phyloP scores from a whole-genome alignment of 805 yeast genomes.

The Candida incommunis region DNA sequence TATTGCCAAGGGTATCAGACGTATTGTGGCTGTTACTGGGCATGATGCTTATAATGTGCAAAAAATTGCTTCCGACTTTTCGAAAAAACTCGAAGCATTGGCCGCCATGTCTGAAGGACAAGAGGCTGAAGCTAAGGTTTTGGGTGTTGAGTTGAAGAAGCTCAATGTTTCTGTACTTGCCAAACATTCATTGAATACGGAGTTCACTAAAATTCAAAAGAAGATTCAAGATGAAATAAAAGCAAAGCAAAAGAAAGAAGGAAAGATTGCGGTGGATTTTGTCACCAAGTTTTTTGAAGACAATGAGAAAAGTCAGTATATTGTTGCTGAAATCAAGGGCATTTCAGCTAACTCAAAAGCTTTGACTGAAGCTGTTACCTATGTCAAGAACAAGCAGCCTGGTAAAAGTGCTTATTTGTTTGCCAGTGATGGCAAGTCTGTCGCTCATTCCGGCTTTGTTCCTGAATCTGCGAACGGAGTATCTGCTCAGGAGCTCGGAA shows the following conservation, averaged over 20 bases:
- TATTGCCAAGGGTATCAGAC: conserved; percentile 96
- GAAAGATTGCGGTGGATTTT: conserved; percentile 64
- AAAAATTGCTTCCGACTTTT: conserved; percentile 64
- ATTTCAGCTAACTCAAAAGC: conserved; percentile 84
- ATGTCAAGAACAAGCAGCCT: conserved; percentile 26
- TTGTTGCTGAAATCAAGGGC: conserved; percentile 47
- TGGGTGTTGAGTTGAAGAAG: conserved; percentile 74
- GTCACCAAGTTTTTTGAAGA: conserved; percentile 58
- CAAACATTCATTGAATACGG: conserved; percentile 61
- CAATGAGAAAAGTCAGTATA: conserved; percentile 36
- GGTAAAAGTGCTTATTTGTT: conserved; percentile 14
- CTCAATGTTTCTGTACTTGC: conserved; percentile 67
- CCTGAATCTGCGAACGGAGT: conserved; percentile 61
- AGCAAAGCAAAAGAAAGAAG: conserved; percentile 75
- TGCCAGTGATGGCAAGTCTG: conserved; percentile 34
- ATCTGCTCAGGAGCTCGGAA: conserved; percentile 57
- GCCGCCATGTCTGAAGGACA: conserved; percentile 36
- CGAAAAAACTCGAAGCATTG: conserved; percentile 41
- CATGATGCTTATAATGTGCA: conserved; percentile 83
- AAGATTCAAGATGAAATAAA: conserved; percentile 77
- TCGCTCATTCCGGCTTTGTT: conserved; percentile 92
- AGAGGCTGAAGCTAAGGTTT: conserved; percentile 70
- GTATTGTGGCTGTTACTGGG: conserved; percentile 96
- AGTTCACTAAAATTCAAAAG: conserved; percentile 71
- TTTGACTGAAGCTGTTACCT: conserved; percentile 80